These are phyloP conservation scores for Diaporthe sp. DNA, from an alignment of 2,329 filamentous ascomycete genomes.

Conservation along the genomic window DNA sequence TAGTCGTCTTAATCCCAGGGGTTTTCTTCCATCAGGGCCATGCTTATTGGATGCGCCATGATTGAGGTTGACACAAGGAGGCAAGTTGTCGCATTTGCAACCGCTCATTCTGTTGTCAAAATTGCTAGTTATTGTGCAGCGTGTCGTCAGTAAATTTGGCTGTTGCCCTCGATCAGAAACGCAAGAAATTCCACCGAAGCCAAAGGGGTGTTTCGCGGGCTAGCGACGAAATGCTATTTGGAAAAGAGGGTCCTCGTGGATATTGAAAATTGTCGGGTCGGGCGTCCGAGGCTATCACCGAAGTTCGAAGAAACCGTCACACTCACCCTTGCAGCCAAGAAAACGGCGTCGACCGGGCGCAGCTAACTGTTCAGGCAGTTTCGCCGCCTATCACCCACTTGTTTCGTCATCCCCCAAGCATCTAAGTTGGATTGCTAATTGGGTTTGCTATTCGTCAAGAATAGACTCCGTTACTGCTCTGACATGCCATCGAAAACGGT, in stretches of 20 bases:
- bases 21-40: neutral
- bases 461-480: too few species aligned
- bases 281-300: slow-evolving; percentile 27
- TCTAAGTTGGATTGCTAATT: too few species aligned
- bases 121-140: neutral
- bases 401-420: neutral
- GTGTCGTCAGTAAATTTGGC: neutral
- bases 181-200: neutral
- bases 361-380: neutral
- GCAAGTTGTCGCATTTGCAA: neutral
- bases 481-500: too few species aligned
- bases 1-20: neutral
- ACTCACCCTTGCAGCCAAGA: slow-evolving; percentile 17
- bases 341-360: neutral
- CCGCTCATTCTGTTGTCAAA: too few species aligned
- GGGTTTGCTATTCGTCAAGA: too few species aligned
- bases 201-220: too few species aligned
- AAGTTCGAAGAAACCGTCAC: neutral
- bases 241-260: slow-evolving; percentile 23
- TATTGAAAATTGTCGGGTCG: slow-evolving; percentile 13
- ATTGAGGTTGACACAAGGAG: too few species aligned
- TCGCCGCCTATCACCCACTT: neutral
- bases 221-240: neutral
- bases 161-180: too few species aligned
- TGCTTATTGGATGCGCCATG: neutral